Evolutionary conservation across 257 asterid genomes (phyloP).

Genomic region (Solanum peruvianum): DNA sequence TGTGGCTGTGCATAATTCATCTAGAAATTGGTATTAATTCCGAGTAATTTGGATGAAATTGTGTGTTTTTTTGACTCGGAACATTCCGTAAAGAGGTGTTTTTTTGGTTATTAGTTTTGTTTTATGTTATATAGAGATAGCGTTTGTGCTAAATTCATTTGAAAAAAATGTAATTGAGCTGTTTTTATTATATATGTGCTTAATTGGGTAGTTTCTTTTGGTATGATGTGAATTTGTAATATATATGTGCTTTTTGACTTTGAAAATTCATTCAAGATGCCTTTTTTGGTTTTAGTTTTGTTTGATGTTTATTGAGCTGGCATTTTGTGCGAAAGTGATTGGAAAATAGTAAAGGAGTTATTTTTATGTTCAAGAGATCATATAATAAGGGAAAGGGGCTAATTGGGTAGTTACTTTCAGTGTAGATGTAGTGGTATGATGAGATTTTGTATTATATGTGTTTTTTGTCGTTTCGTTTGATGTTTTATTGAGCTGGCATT

Average conservation of each 20-base stretch:
- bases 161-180: background rate
- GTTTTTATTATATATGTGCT: background rate
- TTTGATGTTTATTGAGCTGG: background rate
- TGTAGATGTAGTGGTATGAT: slow-evolving; percentile 28
- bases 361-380: background rate
- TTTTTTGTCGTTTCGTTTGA: background rate
- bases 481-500: background rate
- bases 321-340: background rate
- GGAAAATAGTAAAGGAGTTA: background rate
- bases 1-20: background rate
- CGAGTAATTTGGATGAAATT: background rate
- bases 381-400: background rate
- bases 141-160: background rate
- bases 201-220: background rate
- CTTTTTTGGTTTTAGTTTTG: background rate
- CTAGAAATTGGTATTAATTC: background rate
- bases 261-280: background rate
- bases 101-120: background rate
- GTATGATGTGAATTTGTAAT: background rate
- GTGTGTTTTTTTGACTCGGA: background rate
- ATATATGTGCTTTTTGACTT: background rate
- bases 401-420: slow-evolving; percentile 1
- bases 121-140: background rate
- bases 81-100: background rate
- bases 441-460: background rate